These are phyloP conservation scores for Silene coronaria DNA, from an alignment of 179 eudicot species.

Conservation along the genomic window DNA sequence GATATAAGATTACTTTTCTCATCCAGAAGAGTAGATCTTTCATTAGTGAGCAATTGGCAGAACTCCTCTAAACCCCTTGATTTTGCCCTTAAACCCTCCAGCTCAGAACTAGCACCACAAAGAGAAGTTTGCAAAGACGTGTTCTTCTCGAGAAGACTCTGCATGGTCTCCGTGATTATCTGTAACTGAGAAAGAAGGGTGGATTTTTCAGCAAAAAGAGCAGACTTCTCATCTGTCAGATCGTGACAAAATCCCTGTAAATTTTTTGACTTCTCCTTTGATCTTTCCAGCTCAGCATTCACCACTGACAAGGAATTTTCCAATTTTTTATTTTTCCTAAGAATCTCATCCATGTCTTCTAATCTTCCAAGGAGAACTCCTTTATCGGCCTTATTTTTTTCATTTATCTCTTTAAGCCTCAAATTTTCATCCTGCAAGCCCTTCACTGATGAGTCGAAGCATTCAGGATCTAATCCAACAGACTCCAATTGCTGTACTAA, in stretches of 20 bases:
- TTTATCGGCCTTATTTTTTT: conserved; percentile 45
- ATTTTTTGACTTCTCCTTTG: conserved; percentile 43
- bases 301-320: conserved; percentile 48
- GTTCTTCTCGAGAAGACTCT: conserved; percentile 68
- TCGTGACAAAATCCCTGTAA: conserved; percentile 44
- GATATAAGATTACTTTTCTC: conserved; percentile 55
- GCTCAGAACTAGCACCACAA: conserved; percentile 54
- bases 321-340: conserved; percentile 36
- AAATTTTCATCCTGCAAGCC: conserved; percentile 65
- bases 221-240: conserved; percentile 56
- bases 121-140: conserved; percentile 64
- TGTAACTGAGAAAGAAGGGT: conserved; percentile 72
- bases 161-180: conserved; percentile 63
- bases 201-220: conserved; percentile 62
- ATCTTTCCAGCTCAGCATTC: conserved; percentile 44
- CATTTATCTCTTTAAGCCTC: conserved; percentile 44
- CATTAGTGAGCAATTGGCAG: conserved; percentile 57
- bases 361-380: conserved; percentile 45
- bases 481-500: conserved; percentile 51
- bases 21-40: conserved; percentile 54
- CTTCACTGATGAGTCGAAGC: conserved; percentile 43
- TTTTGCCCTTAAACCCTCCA: conserved; percentile 73
- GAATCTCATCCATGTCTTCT: conserved; percentile 46
- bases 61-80: conserved; percentile 74
- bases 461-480: conserved; percentile 56